Conservation (phyloP, 108 stramenopile species). For the Skeletonema grethae region DNA sequence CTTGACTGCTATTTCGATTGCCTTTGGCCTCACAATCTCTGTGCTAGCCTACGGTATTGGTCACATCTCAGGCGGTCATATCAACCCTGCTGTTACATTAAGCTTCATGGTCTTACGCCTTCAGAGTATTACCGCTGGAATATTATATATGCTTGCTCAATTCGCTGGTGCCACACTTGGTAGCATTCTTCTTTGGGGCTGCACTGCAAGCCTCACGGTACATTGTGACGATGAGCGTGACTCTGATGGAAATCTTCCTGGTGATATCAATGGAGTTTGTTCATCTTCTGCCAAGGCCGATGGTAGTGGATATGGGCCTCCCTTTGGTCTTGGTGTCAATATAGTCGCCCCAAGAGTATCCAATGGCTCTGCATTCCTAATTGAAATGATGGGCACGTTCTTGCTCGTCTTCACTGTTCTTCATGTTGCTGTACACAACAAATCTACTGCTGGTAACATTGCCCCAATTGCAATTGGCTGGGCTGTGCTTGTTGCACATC, state of each 20-base stretch:
- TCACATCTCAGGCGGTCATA: slow-evolving; percentile 50
- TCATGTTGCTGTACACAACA: slow-evolving; percentile 38
- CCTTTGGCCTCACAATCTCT: slow-evolving; percentile 45
- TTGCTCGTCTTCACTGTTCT: slow-evolving; percentile 39
- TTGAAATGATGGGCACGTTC: slow-evolving; percentile 56
- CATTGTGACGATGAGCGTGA: slow-evolving; percentile 6
- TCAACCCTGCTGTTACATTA: slow-evolving; percentile 55
- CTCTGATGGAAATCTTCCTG: slow-evolving; percentile 13
- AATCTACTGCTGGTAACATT: slow-evolving; percentile 13
- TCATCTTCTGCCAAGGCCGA: not conserved
- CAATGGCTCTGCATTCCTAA: slow-evolving; percentile 43
- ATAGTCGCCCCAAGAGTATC: slow-evolving; percentile 21
- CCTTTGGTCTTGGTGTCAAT: slow-evolving; percentile 54
- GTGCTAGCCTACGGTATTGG: slow-evolving; percentile 44
- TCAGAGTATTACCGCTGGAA: slow-evolving; percentile 14
- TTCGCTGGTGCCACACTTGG: slow-evolving; percentile 42
- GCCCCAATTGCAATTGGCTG: slow-evolving; percentile 52
- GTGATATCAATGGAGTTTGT: slow-evolving; percentile 1
- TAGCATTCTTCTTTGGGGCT: slow-evolving; percentile 34
- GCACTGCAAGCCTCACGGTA: slow-evolving; percentile 8
- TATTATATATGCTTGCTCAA: slow-evolving; percentile 34
- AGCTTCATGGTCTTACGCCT: slow-evolving; percentile 35
- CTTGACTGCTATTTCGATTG: slow-evolving; percentile 26
- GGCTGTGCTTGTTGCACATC: slow-evolving; percentile 39
- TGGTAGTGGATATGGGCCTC: slow-evolving; percentile 36